These are phyloP conservation scores for Cupressus sempervirens DNA, from an alignment of 75 land plant species.

Conservation along the genomic window DNA sequence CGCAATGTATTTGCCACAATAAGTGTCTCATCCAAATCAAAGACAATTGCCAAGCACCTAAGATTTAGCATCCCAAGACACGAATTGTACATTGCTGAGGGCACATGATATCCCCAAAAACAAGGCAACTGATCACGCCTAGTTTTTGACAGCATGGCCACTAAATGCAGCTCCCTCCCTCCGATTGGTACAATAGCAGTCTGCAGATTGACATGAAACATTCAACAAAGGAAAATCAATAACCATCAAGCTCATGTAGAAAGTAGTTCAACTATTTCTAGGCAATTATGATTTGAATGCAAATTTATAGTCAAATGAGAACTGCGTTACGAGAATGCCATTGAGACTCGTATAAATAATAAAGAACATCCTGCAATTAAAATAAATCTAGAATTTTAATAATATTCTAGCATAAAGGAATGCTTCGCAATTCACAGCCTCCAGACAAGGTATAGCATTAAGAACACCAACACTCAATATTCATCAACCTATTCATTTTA, in stretches of 20 bases:
- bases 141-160: conserved; percentile 66
- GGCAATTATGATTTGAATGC: background rate
- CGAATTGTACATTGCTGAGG: conserved; percentile 56
- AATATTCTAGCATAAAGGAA: background rate
- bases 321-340: background rate
- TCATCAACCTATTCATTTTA: background rate
- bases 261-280: background rate
- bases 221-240: background rate
- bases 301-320: background rate
- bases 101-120: conserved; percentile 83
- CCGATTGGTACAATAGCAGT: conserved; percentile 74
- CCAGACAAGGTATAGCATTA: background rate
- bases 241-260: background rate
- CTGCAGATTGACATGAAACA: conserved; percentile 29
- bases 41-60: conserved; percentile 89
- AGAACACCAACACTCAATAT: background rate
- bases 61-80: conserved; percentile 86
- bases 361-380: background rate
- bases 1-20: conserved; percentile 96
- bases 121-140: conserved; percentile 57
- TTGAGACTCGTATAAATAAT: background rate
- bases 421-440: background rate
- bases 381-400: background rate
- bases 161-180: conserved; percentile 80
- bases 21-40: conserved; percentile 98